phyloP scores from a whole-genome alignment of 1,284 basidiomycete species.

The Rhodofomes roseus region DNA sequence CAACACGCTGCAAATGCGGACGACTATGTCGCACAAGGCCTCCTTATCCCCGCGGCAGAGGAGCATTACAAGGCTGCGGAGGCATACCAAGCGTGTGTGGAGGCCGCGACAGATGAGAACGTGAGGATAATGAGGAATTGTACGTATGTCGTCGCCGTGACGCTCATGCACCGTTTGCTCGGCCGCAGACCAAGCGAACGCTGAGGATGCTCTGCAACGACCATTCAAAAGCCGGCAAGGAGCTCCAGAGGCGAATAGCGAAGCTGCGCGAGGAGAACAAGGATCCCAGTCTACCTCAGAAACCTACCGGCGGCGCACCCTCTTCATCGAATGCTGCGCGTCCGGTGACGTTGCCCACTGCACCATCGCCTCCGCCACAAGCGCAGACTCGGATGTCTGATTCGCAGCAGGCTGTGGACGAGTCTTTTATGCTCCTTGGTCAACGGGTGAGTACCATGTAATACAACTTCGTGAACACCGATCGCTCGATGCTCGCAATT shows the following conservation, averaged over 20 bases:
- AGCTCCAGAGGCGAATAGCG: constrained; percentile 64
- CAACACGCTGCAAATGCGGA: constrained; percentile 78
- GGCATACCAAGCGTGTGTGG: constrained; percentile 65
- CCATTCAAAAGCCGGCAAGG: constrained; percentile 63
- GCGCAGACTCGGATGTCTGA: constrained; percentile 49
- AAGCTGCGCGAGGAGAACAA: constrained; percentile 70
- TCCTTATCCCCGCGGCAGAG: constrained; percentile 65
- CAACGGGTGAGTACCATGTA: constrained; percentile 48
- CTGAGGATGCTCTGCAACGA: constrained; percentile 69
- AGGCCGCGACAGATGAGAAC: constrained; percentile 66
- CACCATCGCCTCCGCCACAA: constrained; percentile 42
- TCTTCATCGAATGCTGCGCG: constrained; percentile 13
- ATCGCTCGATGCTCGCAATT: background rate
- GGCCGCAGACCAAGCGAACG: constrained; percentile 65
- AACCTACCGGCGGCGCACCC: constrained; percentile 21
- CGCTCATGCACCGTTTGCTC: constrained; percentile 7
- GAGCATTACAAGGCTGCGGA: constrained; percentile 66
- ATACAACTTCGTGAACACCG: background rate
- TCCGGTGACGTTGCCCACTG: constrained; percentile 20
- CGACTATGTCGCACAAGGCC: constrained; percentile 56
- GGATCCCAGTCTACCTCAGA: constrained; percentile 55
- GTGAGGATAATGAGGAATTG: constrained; percentile 37
- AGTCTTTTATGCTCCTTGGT: constrained; percentile 80
- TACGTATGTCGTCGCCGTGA: background rate
- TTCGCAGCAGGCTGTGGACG: constrained; percentile 72